A percentile compares a stretch with the other conserved stretches of the same genome.
Evolutionary conservation across 768 basidiomycete species (phyloP).

Genomic region (Boletus rex-veris): DNA sequence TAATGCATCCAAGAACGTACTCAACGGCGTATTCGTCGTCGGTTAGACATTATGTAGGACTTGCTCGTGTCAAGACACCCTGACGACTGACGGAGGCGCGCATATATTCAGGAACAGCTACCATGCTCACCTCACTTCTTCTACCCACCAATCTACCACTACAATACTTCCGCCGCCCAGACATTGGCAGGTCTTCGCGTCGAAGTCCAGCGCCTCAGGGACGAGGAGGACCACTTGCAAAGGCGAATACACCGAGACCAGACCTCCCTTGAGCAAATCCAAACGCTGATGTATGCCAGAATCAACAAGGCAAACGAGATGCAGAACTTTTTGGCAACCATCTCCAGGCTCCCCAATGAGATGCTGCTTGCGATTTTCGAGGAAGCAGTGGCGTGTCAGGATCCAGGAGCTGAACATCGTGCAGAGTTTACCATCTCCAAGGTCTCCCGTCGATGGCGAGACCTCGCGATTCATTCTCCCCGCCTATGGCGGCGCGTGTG

Average conservation of each 20-base stretch:
- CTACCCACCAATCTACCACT: slow-evolving; percentile 15
- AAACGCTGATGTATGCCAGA: slow-evolving; percentile 11
- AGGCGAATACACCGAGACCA: slow-evolving; percentile 13
- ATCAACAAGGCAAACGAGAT: slow-evolving; percentile 29
- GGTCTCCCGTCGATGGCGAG: slow-evolving; percentile 34
- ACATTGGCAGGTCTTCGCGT: slow-evolving; percentile 16
- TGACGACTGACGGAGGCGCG: slow-evolving; percentile 7
- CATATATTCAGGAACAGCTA: slow-evolving; percentile 14
- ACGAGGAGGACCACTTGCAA: slow-evolving; percentile 14
- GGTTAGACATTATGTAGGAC: slow-evolving; percentile 23
- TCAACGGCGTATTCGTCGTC: slow-evolving; percentile 10
- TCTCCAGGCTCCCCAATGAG: slow-evolving; percentile 31
- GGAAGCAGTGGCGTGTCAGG: slow-evolving; percentile 27
- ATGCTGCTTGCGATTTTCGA: slow-evolving; percentile 31
- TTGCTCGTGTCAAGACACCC: neutral
- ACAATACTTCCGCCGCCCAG: slow-evolving; percentile 16
- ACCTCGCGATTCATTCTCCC: slow-evolving; percentile 28
- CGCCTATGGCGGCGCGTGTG: slow-evolving; percentile 30
- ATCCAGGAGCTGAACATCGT: slow-evolving; percentile 16
- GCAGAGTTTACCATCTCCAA: slow-evolving; percentile 26
- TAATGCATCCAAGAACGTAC: slow-evolving; percentile 20
- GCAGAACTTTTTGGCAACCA: slow-evolving; percentile 28
- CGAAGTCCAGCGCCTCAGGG: slow-evolving; percentile 18
- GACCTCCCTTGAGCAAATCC: slow-evolving; percentile 15
- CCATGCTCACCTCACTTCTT: neutral